Evolutionary conservation across 345 rosid genomes (phyloP), one percentile per base, ranked within the genome.

Genomic region (Ceriops zippeliana): DNA sequence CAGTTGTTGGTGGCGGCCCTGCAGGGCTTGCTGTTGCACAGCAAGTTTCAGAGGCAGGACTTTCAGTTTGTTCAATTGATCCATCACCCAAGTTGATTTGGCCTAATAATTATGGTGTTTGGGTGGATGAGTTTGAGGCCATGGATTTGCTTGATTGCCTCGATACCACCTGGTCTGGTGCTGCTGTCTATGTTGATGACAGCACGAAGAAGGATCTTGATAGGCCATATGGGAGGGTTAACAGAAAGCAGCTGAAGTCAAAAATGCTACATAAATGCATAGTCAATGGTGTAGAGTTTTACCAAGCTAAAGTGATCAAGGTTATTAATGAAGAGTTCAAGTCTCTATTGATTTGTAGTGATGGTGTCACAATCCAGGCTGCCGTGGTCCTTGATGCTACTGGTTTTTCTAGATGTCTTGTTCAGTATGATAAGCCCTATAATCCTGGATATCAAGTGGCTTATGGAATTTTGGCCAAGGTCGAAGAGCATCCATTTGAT

Each of bases 41-140:
- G 76, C 96, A 83, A 66, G 99, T 95, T 34, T 89, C 99, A 0
- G 89, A 87, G 76, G 96, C 96, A 0, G 99, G 99, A 35, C 96
- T 91, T 62, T 86, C 92, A 0, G 99, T 95, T 26, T 88, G 96
- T 76, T 82, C 85, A 2, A 89, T 93, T n/a, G 97, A 93, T 57
- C 99, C 99, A 0, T 91, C 81, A 42, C 99, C 96, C 2, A 85
- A 79, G 66, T 83, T 93, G 79, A 89, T 93, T n/a, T 93, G 97
- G 97, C 99, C 99, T 47, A 93, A 93, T 73, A 93, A 93, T 71
- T 93, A 93, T 52, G 99, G 99, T 19, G 99, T 91, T 69, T 95
- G 99, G 97, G 97, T 95, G 69, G 97, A 95, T 76, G 97, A 95
- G 70, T 95, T 95, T 68, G 97, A 90, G 75, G 97, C 96, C 69